These are phyloP conservation scores for Bolboschoenoplectus hybrid DNA, from an alignment of 202 grass and related monocot species.

Conservation along the genomic window DNA sequence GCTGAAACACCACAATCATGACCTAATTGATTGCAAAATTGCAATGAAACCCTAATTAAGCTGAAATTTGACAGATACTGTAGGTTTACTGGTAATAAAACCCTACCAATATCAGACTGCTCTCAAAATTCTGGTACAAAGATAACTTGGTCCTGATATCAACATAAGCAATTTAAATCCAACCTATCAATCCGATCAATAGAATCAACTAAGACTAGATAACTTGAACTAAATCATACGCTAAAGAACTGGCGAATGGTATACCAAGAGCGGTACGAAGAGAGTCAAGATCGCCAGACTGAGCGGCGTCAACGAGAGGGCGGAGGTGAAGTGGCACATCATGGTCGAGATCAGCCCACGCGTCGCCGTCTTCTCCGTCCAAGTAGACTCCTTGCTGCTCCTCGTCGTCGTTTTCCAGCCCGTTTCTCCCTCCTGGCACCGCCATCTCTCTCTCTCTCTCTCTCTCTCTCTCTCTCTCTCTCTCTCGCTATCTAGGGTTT, in stretches of 20 bases:
- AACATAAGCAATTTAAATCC: neutral
- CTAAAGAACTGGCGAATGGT: neutral
- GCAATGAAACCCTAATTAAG: neutral
- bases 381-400: slow-evolving; percentile 49
- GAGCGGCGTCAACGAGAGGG: slow-evolving; percentile 69
- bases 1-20: neutral
- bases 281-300: slow-evolving; percentile 61
- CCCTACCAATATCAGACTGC: neutral
- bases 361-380: slow-evolving; percentile 45
- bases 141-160: neutral
- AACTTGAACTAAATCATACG: neutral
- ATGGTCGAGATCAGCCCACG: slow-evolving; percentile 46
- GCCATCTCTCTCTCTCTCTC: slow-evolving; percentile 57
- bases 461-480: slow-evolving; percentile 1
- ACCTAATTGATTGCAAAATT: neutral
- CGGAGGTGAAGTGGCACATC: slow-evolving; percentile 77
- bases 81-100: neutral
- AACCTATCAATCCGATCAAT: neutral
- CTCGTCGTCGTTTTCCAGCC: slow-evolving; percentile 56
- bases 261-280: slow-evolving; percentile 78
- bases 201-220: slow-evolving; percentile 7
- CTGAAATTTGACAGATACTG: neutral
- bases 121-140: neutral
- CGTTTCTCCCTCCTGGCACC: slow-evolving; percentile 76
- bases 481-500: slow-evolving; percentile 34